Conservation (phyloP, 176 grass and related monocot genomes). For the Alloteropsis semialata region DNA sequence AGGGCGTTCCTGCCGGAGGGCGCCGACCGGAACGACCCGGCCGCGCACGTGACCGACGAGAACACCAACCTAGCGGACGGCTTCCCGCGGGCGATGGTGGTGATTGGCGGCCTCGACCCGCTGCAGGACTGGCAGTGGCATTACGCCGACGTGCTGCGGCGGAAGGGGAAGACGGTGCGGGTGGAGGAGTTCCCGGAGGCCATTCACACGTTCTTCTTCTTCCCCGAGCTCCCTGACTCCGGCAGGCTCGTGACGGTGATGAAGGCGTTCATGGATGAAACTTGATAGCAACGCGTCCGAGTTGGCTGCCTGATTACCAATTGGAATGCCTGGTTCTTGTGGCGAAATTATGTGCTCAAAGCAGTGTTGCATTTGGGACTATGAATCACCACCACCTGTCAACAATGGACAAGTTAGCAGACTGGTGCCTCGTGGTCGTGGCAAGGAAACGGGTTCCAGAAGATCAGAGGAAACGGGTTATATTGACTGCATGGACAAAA, state of each 20-base stretch:
- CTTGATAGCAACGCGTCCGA: background rate
- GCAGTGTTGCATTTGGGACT: too few species aligned
- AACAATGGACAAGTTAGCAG: too few species aligned
- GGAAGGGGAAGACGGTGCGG: background rate
- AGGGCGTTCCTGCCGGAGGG: background rate
- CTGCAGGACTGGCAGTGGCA: constrained; percentile 16
- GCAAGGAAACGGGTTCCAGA: too few species aligned
- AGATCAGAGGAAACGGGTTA: too few species aligned
- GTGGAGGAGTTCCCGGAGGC: background rate
- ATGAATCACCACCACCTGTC: too few species aligned
- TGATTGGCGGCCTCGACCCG: background rate
- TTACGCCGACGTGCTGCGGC: background rate
- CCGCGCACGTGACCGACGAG: background rate
- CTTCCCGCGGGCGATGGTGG: constrained; percentile 6
- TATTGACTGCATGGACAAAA: too few species aligned
- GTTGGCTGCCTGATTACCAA: background rate
- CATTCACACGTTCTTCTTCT: background rate
- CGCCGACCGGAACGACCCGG: background rate
- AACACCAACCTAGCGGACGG: background rate
- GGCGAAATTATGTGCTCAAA: too few species aligned
- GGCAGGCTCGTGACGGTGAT: background rate
- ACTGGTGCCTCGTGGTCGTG: too few species aligned
- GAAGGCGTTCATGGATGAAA: background rate
- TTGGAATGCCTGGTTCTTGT: background rate
- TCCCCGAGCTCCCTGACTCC: background rate